These are phyloP conservation scores for Epichloe festucae DNA, from an alignment of 2,329 filamentous ascomycete genomes.

Conservation along the genomic window DNA sequence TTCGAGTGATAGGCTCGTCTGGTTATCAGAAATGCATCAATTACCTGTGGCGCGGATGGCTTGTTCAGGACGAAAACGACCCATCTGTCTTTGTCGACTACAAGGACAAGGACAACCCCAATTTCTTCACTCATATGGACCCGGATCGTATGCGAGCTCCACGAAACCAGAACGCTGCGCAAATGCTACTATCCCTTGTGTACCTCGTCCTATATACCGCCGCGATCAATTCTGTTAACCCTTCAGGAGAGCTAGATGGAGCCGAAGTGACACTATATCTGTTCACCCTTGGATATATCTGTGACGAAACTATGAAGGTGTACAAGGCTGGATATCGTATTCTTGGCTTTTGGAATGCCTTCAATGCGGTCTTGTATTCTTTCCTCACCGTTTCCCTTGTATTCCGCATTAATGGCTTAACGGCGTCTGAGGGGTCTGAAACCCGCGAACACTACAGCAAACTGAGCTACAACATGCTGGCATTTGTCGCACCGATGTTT, in stretches of 20 bases:
- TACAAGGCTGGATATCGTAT: constrained; percentile 92
- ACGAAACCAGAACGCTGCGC: constrained; percentile 80
- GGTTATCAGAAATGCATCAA: constrained; percentile 93
- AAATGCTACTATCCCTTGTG: constrained; percentile 71
- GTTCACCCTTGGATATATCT: constrained; percentile 84
- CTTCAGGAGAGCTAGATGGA: constrained; percentile 66
- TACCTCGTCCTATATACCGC: constrained; percentile 78
- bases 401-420: constrained; percentile 65
- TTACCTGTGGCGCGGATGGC: constrained; percentile 90
- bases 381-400: constrained; percentile 68
- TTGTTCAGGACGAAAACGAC: constrained; percentile 90
- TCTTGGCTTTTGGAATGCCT: constrained; percentile 92
- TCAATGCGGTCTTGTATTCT: constrained; percentile 74
- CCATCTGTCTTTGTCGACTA: constrained; percentile 84
- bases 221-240: constrained; percentile 91
- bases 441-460: constrained; percentile 53
- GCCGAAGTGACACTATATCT: constrained; percentile 77
- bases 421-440: constrained; percentile 35
- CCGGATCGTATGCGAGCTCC: constrained; percentile 91
- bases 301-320: constrained; percentile 76
- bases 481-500: constrained; percentile 91
- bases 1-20: constrained; percentile 77
- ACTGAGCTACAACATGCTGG: constrained; percentile 85
- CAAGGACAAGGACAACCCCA: constrained; percentile 63
- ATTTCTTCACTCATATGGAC: constrained; percentile 72